Evolutionary conservation across 2,329 filamentous ascomycete genomes (phyloP).

Genomic region (Gaeumannomyces tritici): DNA sequence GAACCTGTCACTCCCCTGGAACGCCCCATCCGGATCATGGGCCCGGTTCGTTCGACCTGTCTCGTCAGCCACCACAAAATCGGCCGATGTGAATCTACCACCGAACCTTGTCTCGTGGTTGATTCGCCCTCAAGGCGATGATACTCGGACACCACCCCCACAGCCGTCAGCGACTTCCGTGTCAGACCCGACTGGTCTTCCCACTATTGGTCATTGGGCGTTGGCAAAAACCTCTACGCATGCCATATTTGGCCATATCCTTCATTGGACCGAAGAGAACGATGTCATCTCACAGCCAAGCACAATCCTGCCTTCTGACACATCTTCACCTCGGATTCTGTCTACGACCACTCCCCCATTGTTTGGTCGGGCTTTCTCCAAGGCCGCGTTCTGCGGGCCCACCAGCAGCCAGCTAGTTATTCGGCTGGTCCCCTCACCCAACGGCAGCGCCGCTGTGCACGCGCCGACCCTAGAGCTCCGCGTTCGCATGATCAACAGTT

Average conservation of each 20-base stretch:
- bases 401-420: conserved; percentile 30
- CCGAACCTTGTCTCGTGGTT: not conserved
- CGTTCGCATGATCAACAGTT: conserved; percentile 21
- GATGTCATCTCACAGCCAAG: not conserved
- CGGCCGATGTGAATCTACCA: not conserved
- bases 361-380: conserved; percentile 28
- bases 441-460: not conserved
- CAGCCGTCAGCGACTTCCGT: not conserved
- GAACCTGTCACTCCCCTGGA: not conserved
- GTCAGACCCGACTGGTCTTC: not conserved
- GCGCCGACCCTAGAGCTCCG: conserved; percentile 26
- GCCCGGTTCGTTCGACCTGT: not conserved
- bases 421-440: conserved; percentile 31
- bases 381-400: conserved; percentile 16
- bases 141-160: not conserved
- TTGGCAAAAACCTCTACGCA: not conserved
- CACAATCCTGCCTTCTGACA: not conserved
- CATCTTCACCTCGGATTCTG: conserved; percentile 19
- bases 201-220: not conserved
- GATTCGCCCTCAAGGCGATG: not conserved
- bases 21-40: not conserved
- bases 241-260: conserved; percentile 42
- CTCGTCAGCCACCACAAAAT: not conserved
- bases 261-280: conserved; percentile 20
- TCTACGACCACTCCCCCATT: conserved; percentile 37